Conservation (phyloP, 1,284 basidiomycete genomes). For the Rhodotorula sp. region DNA sequence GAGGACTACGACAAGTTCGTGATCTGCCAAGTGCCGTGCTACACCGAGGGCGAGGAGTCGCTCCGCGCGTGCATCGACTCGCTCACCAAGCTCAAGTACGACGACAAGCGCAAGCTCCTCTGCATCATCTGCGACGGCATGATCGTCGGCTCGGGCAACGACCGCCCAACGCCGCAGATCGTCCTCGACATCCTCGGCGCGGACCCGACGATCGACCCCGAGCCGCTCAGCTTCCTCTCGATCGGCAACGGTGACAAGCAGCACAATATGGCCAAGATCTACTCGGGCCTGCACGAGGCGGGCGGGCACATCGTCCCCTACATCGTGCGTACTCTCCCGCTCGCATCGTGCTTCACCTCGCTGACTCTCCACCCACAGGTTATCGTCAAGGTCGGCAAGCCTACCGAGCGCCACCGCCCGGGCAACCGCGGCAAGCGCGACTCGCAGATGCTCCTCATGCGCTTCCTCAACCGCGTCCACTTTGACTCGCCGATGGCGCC, state of each 20-base stretch:
- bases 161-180: slow-evolving; percentile 63
- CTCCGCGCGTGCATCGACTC: slow-evolving; percentile 91
- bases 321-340: slow-evolving; percentile 38
- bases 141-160: slow-evolving; percentile 82
- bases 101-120: slow-evolving; percentile 95
- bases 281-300: slow-evolving; percentile 92
- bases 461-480: slow-evolving; percentile 97
- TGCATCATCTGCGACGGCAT: slow-evolving; percentile 97
- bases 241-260: slow-evolving; percentile 94
- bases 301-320: slow-evolving; percentile 89
- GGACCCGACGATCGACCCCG: slow-evolving; percentile 88
- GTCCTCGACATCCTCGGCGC: slow-evolving; percentile 95
- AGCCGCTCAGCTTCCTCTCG: slow-evolving; percentile 89
- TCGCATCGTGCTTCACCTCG: no score
- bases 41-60: slow-evolving; percentile 69
- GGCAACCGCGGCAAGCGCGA: slow-evolving; percentile 97
- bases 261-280: slow-evolving; percentile 98
- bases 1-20: slow-evolving; percentile 99
- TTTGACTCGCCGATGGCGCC: slow-evolving; percentile 97
- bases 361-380: slow-evolving; percentile 56
- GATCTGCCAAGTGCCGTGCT: slow-evolving; percentile 78
- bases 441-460: slow-evolving; percentile 93
- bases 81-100: slow-evolving; percentile 89
- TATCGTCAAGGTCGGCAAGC: slow-evolving; percentile 95
- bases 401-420: slow-evolving; percentile 85